These are phyloP conservation scores for Sugiyamaella chiloensis DNA, from an alignment of 805 yeast species.

Conservation along the genomic window DNA sequence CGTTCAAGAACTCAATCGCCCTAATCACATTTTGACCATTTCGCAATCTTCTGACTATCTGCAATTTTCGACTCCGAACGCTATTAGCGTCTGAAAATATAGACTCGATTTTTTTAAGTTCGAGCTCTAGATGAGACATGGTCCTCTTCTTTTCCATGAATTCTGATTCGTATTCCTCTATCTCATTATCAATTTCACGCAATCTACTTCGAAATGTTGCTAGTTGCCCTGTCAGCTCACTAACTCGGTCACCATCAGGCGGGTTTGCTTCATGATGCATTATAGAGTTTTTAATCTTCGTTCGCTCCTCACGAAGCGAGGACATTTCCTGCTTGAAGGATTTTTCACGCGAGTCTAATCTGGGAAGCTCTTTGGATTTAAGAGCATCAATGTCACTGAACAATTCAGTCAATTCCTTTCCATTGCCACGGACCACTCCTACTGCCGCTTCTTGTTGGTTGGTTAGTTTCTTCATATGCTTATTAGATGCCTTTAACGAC, in stretches of 20 bases:
- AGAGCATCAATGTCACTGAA: neutral
- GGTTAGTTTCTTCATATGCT: neutral
- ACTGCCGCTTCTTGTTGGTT: neutral
- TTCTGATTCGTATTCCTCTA: neutral
- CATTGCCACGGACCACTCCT: neutral
- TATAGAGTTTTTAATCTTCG: neutral
- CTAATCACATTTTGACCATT: neutral
- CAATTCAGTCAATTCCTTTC: neutral
- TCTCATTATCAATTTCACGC: neutral
- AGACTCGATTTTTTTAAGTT: constrained; percentile 10
- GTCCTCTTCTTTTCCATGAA: neutral
- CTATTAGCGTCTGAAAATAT: neutral
- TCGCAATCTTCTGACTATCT: constrained; percentile 18
- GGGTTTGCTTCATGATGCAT: neutral
- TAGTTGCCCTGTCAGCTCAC: neutral
- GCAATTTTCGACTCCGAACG: constrained; percentile 18
- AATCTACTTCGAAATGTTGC: neutral
- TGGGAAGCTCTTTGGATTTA: neutral
- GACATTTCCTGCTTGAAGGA: neutral
- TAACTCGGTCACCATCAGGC: neutral
- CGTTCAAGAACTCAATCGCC: constrained; percentile 45
- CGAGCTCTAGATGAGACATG: neutral
- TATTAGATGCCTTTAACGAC: neutral
- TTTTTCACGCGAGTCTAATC: neutral
- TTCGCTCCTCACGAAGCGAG: constrained; percentile 8